phyloP scores from a whole-genome alignment of 140 eudicot genomes.

The Oenanthe javanica region DNA sequence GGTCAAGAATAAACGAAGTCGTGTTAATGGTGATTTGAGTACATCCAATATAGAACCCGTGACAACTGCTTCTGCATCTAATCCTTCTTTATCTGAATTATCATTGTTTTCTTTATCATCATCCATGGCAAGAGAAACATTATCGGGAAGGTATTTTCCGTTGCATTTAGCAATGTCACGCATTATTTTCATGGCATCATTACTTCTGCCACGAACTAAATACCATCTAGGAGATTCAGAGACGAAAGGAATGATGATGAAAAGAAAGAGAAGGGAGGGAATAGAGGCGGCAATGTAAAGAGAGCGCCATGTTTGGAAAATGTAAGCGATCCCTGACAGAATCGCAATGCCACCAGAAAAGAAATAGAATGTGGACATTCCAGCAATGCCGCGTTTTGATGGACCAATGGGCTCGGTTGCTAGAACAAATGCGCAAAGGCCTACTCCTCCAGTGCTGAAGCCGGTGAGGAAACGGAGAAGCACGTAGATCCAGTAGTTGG shows the following conservation, averaged over 20 bases:
- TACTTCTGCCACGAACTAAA: slow-evolving; percentile 51
- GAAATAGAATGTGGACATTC: slow-evolving; percentile 93
- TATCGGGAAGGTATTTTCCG: slow-evolving; percentile 41
- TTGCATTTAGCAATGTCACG: slow-evolving; percentile 41
- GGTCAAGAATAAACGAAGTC: slow-evolving; percentile 48
- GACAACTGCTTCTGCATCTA: slow-evolving; percentile 20
- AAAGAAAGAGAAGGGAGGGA: slow-evolving; percentile 63
- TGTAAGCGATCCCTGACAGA: slow-evolving; percentile 63
- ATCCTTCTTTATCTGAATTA: slow-evolving; percentile 6
- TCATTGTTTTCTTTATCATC: slow-evolving; percentile 21
- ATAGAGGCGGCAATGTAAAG: slow-evolving; percentile 69
- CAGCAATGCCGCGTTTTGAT: slow-evolving; percentile 63
- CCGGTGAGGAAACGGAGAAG: slow-evolving; percentile 70
- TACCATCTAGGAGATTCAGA: slow-evolving; percentile 95
- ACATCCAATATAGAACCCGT: slow-evolving; percentile 57
- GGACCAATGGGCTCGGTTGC: slow-evolving; percentile 91
- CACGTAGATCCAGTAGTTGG: slow-evolving; percentile 53
- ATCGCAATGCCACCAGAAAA: slow-evolving; percentile 76
- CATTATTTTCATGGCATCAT: slow-evolving; percentile 62
- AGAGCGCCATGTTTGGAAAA: slow-evolving; percentile 62
- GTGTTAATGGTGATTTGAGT: slow-evolving; percentile 40
- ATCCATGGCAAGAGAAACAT: slow-evolving; percentile 47
- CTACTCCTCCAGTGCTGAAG: slow-evolving; percentile 79
- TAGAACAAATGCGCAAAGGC: slow-evolving; percentile 80
- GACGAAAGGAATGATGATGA: slow-evolving; percentile 56